phyloP scores from a whole-genome alignment of 805 yeast species.

The Saturnispora kantuleensis region DNA sequence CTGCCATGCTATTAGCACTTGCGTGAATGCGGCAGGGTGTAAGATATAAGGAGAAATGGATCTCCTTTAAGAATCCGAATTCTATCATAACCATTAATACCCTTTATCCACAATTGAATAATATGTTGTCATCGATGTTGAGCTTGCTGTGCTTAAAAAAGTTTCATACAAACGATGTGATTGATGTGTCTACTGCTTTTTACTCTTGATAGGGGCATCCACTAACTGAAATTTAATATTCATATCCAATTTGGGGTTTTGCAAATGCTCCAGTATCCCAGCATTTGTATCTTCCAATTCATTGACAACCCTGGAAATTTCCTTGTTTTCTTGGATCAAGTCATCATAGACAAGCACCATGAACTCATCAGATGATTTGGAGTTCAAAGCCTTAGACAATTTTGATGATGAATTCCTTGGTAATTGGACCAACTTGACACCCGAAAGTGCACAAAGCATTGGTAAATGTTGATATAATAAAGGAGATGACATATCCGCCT shows the following conservation, averaged over 20 bases:
- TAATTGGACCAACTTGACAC: conserved; percentile 49
- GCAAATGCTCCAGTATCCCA: conserved; percentile 17
- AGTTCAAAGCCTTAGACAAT: conserved; percentile 13
- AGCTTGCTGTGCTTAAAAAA: no score
- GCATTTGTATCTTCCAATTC: conserved; percentile 18
- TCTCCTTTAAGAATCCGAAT: no score
- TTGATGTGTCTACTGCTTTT: conserved; percentile 11
- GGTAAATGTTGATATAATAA: conserved; percentile 52
- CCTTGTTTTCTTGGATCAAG: background rate
- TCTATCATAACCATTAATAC: no score
- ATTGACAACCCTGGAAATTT: background rate
- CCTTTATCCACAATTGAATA: no score
- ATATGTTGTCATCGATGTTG: no score
- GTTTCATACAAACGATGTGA: no score
- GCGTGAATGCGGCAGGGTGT: no score
- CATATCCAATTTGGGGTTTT: conserved; percentile 14
- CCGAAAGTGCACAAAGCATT: conserved; percentile 38
- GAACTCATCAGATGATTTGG: conserved; percentile 12
- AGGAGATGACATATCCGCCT: conserved; percentile 30
- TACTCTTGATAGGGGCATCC: conserved; percentile 33
- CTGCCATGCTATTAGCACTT: no score
- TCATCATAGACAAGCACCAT: conserved; percentile 1
- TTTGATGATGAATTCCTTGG: conserved; percentile 35
- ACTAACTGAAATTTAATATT: conserved; percentile 36
- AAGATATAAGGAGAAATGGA: no score